phyloP scores from a whole-genome alignment of 2,329 filamentous ascomycete species.

The Calonectria pseudoreteaudii region DNA sequence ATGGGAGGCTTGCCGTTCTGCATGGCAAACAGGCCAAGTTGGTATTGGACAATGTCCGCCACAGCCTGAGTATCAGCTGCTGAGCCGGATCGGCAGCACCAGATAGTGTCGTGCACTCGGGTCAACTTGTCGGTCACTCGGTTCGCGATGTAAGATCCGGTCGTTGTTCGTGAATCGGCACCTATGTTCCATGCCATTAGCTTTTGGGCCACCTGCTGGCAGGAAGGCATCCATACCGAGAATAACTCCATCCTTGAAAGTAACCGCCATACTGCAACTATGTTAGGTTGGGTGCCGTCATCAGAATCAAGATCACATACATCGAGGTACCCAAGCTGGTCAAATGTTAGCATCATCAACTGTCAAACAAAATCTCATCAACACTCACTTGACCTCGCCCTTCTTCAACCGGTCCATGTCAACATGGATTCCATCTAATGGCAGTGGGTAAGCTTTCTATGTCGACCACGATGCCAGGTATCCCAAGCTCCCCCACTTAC shows the following conservation, averaged over 20 bases:
- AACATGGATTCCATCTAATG: conserved; percentile 94
- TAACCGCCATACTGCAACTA: conserved; percentile 88
- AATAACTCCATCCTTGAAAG: conserved; percentile 98
- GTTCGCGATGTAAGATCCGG: conserved; percentile 98
- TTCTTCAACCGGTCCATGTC: conserved; percentile 99
- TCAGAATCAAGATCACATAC: conserved; percentile 64
- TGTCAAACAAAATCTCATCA: not conserved
- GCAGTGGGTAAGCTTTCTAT: conserved; percentile 37
- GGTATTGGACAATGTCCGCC: conserved; percentile 97
- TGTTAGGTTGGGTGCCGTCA: conserved; percentile 44
- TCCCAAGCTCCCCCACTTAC: conserved; percentile 53
- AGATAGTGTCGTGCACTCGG: conserved; percentile 98
- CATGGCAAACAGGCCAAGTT: conserved; percentile 92
- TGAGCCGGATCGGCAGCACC: conserved; percentile 98
- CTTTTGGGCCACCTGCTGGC: not conserved
- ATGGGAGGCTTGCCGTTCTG: conserved; percentile 90
- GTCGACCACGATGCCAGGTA: conserved; percentile 27
- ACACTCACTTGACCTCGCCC: conserved; percentile 94
- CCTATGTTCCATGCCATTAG: conserved; percentile 59
- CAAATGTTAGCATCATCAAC: conserved; percentile 46
- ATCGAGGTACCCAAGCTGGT: conserved; percentile 94
- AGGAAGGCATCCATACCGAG: conserved; percentile 66
- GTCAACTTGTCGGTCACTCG: conserved; percentile 99
- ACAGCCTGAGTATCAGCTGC: conserved; percentile 98
- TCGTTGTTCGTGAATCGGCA: conserved; percentile 97